These are phyloP conservation scores for Magnaporthiopsis incrustans DNA, from an alignment of 2,329 filamentous ascomycete species.

Conservation along the genomic window DNA sequence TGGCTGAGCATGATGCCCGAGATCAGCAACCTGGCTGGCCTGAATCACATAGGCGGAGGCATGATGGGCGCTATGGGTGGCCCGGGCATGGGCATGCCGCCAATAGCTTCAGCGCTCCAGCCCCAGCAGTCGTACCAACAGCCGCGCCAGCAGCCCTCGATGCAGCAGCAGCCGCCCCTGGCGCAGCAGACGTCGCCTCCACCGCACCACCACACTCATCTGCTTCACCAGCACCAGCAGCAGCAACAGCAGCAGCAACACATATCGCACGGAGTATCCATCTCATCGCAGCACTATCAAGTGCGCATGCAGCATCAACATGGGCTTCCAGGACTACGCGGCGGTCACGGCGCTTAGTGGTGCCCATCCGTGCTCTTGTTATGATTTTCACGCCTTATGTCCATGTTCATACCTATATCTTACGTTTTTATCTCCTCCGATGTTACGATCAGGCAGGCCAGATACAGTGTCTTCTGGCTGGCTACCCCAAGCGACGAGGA, in stretches of 20 bases:
- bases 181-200: background rate
- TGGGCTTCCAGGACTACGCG: background rate
- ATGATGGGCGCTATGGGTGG: slow-evolving; percentile 1
- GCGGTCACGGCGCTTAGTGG: background rate
- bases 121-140: background rate
- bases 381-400: background rate
- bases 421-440: background rate
- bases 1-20: slow-evolving; percentile 38
- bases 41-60: background rate
- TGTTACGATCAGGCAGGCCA: background rate
- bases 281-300: background rate
- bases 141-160: background rate
- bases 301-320: background rate
- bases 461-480: no score
- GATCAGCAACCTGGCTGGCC: slow-evolving; percentile 17
- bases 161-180: background rate
- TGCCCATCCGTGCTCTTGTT: background rate
- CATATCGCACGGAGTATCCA: background rate
- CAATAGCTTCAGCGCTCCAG: background rate
- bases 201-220: background rate
- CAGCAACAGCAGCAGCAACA: background rate
- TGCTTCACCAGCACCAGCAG: background rate
- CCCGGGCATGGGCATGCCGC: background rate
- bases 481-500: background rate
- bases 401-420: background rate